Conservation (phyloP, 768 basidiomycete genomes). For the Hortiboletus campestris region DNA sequence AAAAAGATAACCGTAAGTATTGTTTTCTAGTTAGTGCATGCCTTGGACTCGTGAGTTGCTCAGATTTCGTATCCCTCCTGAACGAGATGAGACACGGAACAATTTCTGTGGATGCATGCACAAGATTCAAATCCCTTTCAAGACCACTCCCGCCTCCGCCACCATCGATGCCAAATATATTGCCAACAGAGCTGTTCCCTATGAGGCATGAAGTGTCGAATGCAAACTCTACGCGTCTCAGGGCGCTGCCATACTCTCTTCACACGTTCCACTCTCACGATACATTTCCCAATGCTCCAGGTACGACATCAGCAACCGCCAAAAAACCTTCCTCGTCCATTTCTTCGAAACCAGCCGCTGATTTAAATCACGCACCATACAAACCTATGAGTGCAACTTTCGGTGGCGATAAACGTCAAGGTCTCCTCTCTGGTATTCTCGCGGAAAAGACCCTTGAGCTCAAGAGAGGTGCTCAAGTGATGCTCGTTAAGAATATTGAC, state of each 20-base stretch:
- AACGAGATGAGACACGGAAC: slow-evolving; percentile 71
- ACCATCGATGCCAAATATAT: slow-evolving; percentile 30
- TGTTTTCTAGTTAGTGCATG: neutral
- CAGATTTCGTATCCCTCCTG: slow-evolving; percentile 70
- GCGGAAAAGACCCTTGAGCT: slow-evolving; percentile 55
- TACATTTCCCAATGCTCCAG: slow-evolving; percentile 29
- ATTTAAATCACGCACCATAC: slow-evolving; percentile 28
- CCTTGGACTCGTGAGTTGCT: neutral
- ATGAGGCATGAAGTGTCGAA: slow-evolving; percentile 66
- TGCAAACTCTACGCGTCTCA: slow-evolving; percentile 57
- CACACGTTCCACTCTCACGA: slow-evolving; percentile 53
- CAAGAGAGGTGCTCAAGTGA: slow-evolving; percentile 61
- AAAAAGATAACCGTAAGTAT: slow-evolving; percentile 62
- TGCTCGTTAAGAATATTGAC: slow-evolving; percentile 71
- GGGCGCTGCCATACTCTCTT: slow-evolving; percentile 41
- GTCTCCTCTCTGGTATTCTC: slow-evolving; percentile 60
- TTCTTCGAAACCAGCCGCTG: neutral
- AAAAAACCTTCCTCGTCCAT: slow-evolving; percentile 3
- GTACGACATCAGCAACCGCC: neutral
- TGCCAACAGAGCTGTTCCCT: slow-evolving; percentile 60
- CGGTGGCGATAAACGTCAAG: slow-evolving; percentile 41
- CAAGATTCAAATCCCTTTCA: slow-evolving; percentile 47
- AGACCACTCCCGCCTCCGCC: slow-evolving; percentile 26
- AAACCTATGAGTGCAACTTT: slow-evolving; percentile 19
- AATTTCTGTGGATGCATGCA: slow-evolving; percentile 45